These are phyloP conservation scores for Extremus antarcticus DNA, from an alignment of 495 filamentous ascomycete species.

Conservation along the genomic window DNA sequence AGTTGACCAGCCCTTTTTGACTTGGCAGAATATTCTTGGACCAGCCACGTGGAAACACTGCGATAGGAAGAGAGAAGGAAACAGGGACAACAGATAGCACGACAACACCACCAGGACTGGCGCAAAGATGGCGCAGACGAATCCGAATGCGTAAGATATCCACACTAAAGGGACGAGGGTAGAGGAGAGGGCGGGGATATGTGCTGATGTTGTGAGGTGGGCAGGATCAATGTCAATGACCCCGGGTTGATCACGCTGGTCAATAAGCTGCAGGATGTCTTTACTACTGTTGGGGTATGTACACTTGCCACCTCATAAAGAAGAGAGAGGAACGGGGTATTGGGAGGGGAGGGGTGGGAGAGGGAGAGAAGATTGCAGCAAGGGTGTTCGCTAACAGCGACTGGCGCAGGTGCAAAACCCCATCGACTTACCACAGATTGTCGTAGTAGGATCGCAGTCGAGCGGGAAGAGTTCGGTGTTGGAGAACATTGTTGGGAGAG, in stretches of 20 bases:
- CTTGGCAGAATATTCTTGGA: background rate
- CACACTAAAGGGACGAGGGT: background rate
- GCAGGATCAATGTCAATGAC: slow-evolving; percentile 70
- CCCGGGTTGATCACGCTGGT: slow-evolving; percentile 81
- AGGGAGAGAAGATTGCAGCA: background rate
- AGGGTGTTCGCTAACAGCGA: background rate
- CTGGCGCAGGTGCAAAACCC: slow-evolving; percentile 72
- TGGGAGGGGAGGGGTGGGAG: background rate
- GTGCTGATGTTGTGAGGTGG: background rate
- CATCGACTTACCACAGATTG: slow-evolving; percentile 98
- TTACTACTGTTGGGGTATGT: slow-evolving; percentile 93
- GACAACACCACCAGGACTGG: background rate
- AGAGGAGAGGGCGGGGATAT: background rate
- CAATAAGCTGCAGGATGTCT: slow-evolving; percentile 99
- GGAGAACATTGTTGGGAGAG: slow-evolving; percentile 97
- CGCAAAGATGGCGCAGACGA: slow-evolving; percentile 29
- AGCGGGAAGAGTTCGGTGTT: slow-evolving; percentile 99
- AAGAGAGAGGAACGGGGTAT: background rate
- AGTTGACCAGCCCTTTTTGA: no score
- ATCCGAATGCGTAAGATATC: slow-evolving; percentile 28
- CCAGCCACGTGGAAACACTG: no score
- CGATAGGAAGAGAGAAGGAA: background rate
- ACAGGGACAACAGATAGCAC: background rate
- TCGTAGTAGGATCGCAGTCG: slow-evolving; percentile 95
- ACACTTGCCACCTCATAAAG: no score